Conservation (phyloP, 2,329 filamentous ascomycete genomes). For the Alternaria ethzedia region DNA sequence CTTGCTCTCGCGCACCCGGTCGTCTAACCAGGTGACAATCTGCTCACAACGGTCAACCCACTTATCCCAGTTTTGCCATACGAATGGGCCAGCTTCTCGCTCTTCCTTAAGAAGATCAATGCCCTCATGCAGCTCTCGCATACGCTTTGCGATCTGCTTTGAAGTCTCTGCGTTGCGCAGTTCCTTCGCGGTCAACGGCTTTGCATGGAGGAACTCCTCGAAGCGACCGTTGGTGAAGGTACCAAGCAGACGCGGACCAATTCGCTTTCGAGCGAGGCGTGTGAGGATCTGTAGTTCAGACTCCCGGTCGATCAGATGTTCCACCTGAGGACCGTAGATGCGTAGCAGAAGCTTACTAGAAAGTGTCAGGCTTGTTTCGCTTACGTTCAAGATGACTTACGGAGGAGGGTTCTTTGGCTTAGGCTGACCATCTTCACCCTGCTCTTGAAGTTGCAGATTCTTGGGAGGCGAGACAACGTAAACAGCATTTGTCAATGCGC, state of each 20-base stretch:
- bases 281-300: constrained; percentile 86
- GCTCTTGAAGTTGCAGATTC: constrained; percentile 57
- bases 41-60: constrained; percentile 76
- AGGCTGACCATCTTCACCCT: constrained; percentile 46
- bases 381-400: constrained; percentile 49
- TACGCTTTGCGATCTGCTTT: constrained; percentile 93
- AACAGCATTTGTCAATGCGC: constrained; percentile 93
- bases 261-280: constrained; percentile 87
- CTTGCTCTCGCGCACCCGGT: constrained; percentile 59
- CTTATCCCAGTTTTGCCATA: constrained; percentile 94
- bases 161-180: constrained; percentile 83
- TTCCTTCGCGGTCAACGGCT: constrained; percentile 76
- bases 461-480: constrained; percentile 89
- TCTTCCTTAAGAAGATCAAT: constrained; percentile 85
- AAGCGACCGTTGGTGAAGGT: constrained; percentile 96
- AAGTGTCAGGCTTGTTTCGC: constrained; percentile 15
- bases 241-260: constrained; percentile 87
- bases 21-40: constrained; percentile 64
- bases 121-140: constrained; percentile 94
- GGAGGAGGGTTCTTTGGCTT: constrained; percentile 58
- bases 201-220: constrained; percentile 90
- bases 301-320: constrained; percentile 93
- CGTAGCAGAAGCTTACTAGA: constrained; percentile 81
- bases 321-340: constrained; percentile 93
- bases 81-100: constrained; percentile 76